These are phyloP conservation scores for Tillandsia fasciculata DNA, from an alignment of 176 grass and related monocot species.

Conservation along the genomic window DNA sequence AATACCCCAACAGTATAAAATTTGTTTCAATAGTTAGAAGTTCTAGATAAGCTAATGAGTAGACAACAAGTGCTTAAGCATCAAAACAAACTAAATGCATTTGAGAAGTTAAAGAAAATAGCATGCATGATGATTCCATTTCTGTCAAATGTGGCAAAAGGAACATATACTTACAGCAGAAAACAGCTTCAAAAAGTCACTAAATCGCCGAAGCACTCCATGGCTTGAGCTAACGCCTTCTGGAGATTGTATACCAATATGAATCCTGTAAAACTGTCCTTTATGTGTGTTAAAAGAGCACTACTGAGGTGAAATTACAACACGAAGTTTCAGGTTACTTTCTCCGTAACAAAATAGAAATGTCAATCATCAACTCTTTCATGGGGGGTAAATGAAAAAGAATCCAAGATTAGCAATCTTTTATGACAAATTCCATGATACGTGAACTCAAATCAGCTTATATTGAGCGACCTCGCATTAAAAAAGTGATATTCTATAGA, in stretches of 20 bases:
- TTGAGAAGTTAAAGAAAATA: neutral
- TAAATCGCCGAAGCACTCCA: slow-evolving; percentile 79
- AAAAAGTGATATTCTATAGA: no score
- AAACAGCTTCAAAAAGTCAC: slow-evolving; percentile 76
- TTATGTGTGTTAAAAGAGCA: slow-evolving; percentile 57
- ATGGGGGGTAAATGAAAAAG: neutral
- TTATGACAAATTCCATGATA: no score
- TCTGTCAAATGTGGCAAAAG: neutral
- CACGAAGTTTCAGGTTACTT: slow-evolving; percentile 13
- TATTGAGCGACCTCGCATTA: no score
- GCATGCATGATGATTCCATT: neutral
- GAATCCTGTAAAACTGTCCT: slow-evolving; percentile 99
- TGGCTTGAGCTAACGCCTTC: slow-evolving; percentile 86
- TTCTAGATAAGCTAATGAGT: no score
- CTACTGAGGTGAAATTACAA: slow-evolving; percentile 10
- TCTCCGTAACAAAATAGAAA: neutral
- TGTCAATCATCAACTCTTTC: neutral
- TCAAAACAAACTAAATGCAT: neutral
- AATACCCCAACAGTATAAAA: no score
- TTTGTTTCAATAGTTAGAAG: no score
- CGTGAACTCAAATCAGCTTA: no score
- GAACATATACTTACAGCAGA: slow-evolving; percentile 62
- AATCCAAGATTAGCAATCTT: neutral
- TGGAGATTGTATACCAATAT: slow-evolving; percentile 94
- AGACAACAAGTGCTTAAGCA: neutral